Percentiles rank a stretch among this genome's conserved stretches.
These are phyloP conservation scores for Leccinum pallidistipes DNA, from an alignment of 1,284 basidiomycete genomes.

Conservation along the genomic window DNA sequence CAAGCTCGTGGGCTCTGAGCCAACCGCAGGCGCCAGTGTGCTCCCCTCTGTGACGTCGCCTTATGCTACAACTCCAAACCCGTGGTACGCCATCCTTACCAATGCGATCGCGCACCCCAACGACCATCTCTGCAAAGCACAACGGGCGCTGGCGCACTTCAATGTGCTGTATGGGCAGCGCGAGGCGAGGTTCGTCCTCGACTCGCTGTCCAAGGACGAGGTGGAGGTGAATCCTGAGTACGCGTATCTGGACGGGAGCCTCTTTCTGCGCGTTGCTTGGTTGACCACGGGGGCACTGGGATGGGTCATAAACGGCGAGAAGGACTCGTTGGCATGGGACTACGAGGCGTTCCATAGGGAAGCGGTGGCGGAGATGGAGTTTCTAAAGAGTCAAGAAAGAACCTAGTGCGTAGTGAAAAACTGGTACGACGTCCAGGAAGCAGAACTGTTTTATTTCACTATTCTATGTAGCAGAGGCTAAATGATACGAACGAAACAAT, in stretches of 20 bases:
- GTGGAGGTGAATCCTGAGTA: slow-evolving; percentile 29
- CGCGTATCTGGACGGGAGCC: slow-evolving; percentile 55
- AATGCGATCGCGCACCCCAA: slow-evolving; percentile 43
- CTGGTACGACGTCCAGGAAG: background rate
- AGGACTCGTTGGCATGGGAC: slow-evolving; percentile 28
- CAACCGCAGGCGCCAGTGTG: slow-evolving; percentile 30
- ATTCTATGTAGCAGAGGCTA: background rate
- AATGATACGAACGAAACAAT: background rate
- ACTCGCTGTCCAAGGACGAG: slow-evolving; percentile 21
- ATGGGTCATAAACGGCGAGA: slow-evolving; percentile 52
- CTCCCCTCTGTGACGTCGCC: slow-evolving; percentile 29
- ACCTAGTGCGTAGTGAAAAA: slow-evolving; percentile 8
- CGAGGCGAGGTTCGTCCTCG: slow-evolving; percentile 37
- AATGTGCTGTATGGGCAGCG: slow-evolving; percentile 48
- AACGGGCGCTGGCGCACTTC: slow-evolving; percentile 57
- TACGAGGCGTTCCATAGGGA: slow-evolving; percentile 33
- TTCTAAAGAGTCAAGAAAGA: slow-evolving; percentile 21
- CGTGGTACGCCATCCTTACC: slow-evolving; percentile 34
- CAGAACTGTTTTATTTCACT: background rate
- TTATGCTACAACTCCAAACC: slow-evolving; percentile 28
- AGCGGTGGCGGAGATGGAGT: slow-evolving; percentile 28
- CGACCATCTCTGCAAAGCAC: slow-evolving; percentile 62
- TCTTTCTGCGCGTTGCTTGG: slow-evolving; percentile 56
- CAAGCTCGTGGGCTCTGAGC: slow-evolving; percentile 28
- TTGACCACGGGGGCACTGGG: slow-evolving; percentile 51